A percentile compares a stretch with the other conserved stretches of the same genome.
These are phyloP conservation scores for Hygrocybe coccinea DNA, from an alignment of 768 basidiomycete species.

Conservation along the genomic window DNA sequence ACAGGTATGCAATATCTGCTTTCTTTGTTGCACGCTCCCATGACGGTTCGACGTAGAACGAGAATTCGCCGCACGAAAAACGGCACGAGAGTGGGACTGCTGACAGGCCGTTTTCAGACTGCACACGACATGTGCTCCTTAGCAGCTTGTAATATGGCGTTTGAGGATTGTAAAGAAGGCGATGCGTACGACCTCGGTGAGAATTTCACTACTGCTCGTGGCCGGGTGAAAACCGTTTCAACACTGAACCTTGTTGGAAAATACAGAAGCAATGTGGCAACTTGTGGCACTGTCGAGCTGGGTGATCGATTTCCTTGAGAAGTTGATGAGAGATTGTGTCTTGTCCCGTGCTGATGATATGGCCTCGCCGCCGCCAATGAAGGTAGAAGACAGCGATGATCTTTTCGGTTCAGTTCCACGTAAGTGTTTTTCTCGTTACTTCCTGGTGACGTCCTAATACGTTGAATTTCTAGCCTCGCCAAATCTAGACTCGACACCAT, in stretches of 20 bases:
- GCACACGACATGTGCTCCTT: slow-evolving; percentile 66
- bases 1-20: slow-evolving; percentile 44
- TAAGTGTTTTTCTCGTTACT: slow-evolving; percentile 12
- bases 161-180: slow-evolving; percentile 60
- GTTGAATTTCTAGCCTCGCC: slow-evolving; percentile 1
- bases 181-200: slow-evolving; percentile 62
- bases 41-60: slow-evolving; percentile 4
- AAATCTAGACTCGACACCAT: slow-evolving; percentile 10
- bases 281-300: slow-evolving; percentile 59
- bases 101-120: slow-evolving; percentile 51
- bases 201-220: slow-evolving; percentile 4
- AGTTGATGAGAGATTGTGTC: slow-evolving; percentile 53
- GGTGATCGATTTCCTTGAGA: slow-evolving; percentile 58
- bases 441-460: neutral
- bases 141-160: slow-evolving; percentile 54
- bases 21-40: slow-evolving; percentile 18
- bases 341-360: slow-evolving; percentile 27
- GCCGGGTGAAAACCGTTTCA: neutral
- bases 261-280: slow-evolving; percentile 67
- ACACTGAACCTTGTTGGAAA: neutral
- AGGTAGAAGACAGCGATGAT: slow-evolving; percentile 24
- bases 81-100: slow-evolving; percentile 34
- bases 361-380: slow-evolving; percentile 9
- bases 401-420: slow-evolving; percentile 20
- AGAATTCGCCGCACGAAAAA: slow-evolving; percentile 16